Evolutionary conservation across 1,139 yeast genomes (phyloP).

Genomic region (Spathaspora sp.): DNA sequence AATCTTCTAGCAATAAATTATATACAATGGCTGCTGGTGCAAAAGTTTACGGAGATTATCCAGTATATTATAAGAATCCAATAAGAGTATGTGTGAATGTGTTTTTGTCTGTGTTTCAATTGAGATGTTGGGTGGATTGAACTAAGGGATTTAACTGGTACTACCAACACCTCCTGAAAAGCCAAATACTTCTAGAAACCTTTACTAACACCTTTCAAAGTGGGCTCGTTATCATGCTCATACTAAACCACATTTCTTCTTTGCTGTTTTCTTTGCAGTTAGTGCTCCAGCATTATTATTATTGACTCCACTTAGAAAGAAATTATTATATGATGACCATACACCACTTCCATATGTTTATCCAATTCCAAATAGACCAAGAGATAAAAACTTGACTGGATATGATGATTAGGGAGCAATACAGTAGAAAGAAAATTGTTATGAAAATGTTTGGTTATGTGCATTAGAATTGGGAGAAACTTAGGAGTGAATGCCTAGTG

Average conservation of each 20-base stretch:
- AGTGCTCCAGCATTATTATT: constrained; percentile 65
- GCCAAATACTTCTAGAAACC: not conserved
- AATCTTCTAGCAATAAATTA: constrained; percentile 1
- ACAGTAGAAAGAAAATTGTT: not conserved
- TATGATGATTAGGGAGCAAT: constrained; percentile 54
- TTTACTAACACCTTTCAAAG: constrained; percentile 41
- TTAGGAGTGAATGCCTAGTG: not conserved
- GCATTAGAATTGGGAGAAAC: not conserved
- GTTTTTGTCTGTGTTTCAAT: not conserved
- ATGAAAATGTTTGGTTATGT: not conserved
- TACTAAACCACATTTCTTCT: constrained; percentile 75
- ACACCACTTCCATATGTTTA: constrained; percentile 67
- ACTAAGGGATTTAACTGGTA: too few species aligned
- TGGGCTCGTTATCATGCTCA: constrained; percentile 81
- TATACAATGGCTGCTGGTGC: constrained; percentile 20
- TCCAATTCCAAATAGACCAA: constrained; percentile 62
- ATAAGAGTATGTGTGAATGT: constrained; percentile 49
- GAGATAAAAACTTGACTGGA: constrained; percentile 51
- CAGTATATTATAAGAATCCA: constrained; percentile 62
- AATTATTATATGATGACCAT: constrained; percentile 65
- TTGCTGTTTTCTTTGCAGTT: constrained; percentile 64
- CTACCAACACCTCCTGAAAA: too few species aligned
- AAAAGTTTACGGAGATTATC: constrained; percentile 55
- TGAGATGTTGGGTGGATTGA: not conserved
- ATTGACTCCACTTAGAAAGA: constrained; percentile 70